Evolutionary conservation across 2,329 filamentous ascomycete species (phyloP), one percentile per base, ranked within the genome.

Genomic region (Aureobasidium leucospermi): DNA sequence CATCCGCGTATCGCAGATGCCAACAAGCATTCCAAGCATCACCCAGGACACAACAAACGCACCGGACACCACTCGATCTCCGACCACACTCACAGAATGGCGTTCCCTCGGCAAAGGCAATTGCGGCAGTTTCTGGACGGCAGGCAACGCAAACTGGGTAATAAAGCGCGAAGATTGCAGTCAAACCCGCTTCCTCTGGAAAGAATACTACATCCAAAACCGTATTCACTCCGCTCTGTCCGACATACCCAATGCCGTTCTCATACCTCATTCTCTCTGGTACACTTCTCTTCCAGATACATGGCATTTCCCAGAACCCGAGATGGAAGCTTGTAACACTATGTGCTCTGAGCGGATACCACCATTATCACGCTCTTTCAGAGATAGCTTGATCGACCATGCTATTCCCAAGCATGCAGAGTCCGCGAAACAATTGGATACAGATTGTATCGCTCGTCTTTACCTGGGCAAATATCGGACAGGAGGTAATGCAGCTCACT

Each of bases 361-460:
- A 36, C 53, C n/a, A n/a, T n/a, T n/a, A n/a, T n/a, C n/a, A n/a
- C n/a, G n/a, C n/a, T n/a, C n/a, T n/a, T n/a, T 45, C 38, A 51
- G 61, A 13, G 59, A 62, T 8, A 62, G 41, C 4, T 29, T 63
- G 4, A 55, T 65, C 45, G 63, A 65, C 28, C 3, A 42, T 1
- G 62, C 56, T 36, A 61, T 60, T 47, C 39, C 36, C 1, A 60
- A 39, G 38, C 6, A 34, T 10, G 48, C n/a, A 8, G 58, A 62
- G 15, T 58, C 55, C 32, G n/a, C 11, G 6, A 64, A 55, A 23
- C 19, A 19, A 19, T 19, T 41, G 31, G 9, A 29, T 28, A 51
- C 59, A 16, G 62, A 79, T 60, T 83, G 79, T 49, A 67, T 84
- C 0, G 66, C 81, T 10, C 74, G 80, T 1, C 72, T 74, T 0